phyloP scores from a whole-genome alignment of 2,329 filamentous ascomycete species.

The Claviceps sp. region DNA sequence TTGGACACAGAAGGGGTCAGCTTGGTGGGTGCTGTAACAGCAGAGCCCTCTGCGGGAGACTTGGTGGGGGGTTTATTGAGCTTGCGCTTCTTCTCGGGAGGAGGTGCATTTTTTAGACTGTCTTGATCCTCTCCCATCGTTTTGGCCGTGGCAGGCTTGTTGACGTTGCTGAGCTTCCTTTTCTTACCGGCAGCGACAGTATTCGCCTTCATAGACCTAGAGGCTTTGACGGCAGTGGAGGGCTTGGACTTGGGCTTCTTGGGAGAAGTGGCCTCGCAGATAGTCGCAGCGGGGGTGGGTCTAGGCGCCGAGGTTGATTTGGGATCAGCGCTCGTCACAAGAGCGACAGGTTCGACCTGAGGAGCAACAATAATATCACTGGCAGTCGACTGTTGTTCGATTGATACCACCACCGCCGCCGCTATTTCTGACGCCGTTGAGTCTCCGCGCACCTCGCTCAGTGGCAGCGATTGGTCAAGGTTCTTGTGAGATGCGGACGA shows the following conservation, averaged over 20 bases:
- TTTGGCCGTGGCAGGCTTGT: constrained; percentile 10
- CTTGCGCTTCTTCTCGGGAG: constrained; percentile 27
- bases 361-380: background rate
- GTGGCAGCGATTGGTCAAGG: constrained; percentile 4
- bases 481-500: constrained; percentile 7
- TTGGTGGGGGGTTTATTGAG: constrained; percentile 14
- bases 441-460: constrained; percentile 3
- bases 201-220: background rate
- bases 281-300: background rate
- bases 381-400: background rate
- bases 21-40: background rate
- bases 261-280: too few relatives aligned
- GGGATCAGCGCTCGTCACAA: background rate
- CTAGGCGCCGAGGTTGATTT: background rate
- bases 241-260: too few relatives aligned
- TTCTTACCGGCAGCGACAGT: constrained; percentile 17
- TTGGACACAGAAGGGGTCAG: constrained; percentile 12
- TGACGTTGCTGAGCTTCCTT: constrained; percentile 26
- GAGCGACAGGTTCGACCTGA: background rate
- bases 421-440: background rate
- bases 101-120: background rate
- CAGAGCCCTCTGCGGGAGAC: background rate
- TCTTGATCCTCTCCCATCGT: constrained; percentile 12
- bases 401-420: background rate
- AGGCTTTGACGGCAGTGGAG: too few relatives aligned